Conservation (phyloP, 257 asterid genomes). For the Ilex asprella region DNA sequence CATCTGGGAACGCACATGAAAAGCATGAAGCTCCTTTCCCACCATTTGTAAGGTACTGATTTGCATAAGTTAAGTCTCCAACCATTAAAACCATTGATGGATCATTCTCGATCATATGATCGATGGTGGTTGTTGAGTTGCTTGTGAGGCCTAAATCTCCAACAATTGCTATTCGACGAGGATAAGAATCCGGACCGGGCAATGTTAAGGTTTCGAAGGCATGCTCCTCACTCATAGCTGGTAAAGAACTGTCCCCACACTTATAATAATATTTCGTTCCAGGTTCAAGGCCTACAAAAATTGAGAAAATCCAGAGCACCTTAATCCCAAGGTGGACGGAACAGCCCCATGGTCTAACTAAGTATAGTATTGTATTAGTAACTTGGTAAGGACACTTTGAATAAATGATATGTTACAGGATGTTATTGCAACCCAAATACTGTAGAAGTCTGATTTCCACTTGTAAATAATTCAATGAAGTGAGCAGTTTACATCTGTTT, state of each 20-base stretch:
- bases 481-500: too few species aligned
- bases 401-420: too few species aligned
- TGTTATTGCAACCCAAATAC: too few species aligned
- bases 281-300: slow-evolving; percentile 55
- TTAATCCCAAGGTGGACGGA: neutral
- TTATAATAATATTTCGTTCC: slow-evolving; percentile 64
- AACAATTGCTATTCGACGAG: slow-evolving; percentile 57
- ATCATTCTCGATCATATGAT: slow-evolving; percentile 56
- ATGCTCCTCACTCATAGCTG: slow-evolving; percentile 62
- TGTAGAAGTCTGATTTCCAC: too few species aligned
- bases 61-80: slow-evolving; percentile 74
- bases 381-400: too few species aligned
- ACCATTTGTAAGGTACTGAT: slow-evolving; percentile 72
- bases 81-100: slow-evolving; percentile 65
- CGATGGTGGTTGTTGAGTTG: slow-evolving; percentile 67
- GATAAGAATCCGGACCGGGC: slow-evolving; percentile 52
- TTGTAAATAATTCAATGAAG: too few species aligned
- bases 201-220: slow-evolving; percentile 54
- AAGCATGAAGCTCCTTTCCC: slow-evolving; percentile 74
- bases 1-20: slow-evolving; percentile 61
- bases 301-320: neutral
- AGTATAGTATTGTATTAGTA: too few species aligned
- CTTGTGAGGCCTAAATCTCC: slow-evolving; percentile 85
- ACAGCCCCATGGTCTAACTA: too few species aligned
- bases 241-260: slow-evolving; percentile 73